Evolutionary conservation across 495 filamentous ascomycete species (phyloP), one percentile per base, ranked within the genome.

Genomic region (Hyaloscypha variabilis): DNA sequence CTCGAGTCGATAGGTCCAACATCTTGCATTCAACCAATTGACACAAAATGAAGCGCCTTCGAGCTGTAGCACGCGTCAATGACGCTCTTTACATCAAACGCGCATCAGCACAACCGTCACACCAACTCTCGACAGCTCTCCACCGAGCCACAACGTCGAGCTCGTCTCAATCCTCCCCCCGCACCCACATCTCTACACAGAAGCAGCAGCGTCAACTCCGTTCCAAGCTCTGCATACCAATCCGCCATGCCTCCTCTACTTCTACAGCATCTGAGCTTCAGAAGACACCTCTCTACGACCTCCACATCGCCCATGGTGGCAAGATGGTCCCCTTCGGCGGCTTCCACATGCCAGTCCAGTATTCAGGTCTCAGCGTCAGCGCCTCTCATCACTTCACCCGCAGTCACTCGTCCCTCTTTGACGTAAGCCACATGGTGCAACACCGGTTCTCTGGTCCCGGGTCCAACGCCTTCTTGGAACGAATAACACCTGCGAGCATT

Each of bases 321-420:
- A 97, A 96, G 78, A 96, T 99, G 88, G 94, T 98, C 61, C 91
- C 91, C n/a, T 99, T 97, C 74, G 94, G 90, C 62, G 94, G 93
- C 67, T 98, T 88, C 79, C 81, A 83, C 60, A 98, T 99, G 95
- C 96, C 95, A 21, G 85, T 99, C 28, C 89, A 93, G 69, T 99
- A 98, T 78, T 73, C 81, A 26, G 87, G 88, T 66, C 81, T 91
- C 65, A 85, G 86, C 72, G 86, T 97, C 68, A 82, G 82, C 58
- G 87, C 90, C 56, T 94, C 91, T 67, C 95, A 99, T 78, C 79
- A 86, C 65, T 97, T 92, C 86, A 97, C 95, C 11, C 83, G 96
- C 39, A 84, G 87, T 72, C 91, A 92, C 77, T 87, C 90, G 50
- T 96, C 92, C 66, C 77, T 99, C 67, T 99, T 99, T 72, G 95